Conservation (phyloP, 257 asterid species). For the Ajuga chamaepitys region DNA sequence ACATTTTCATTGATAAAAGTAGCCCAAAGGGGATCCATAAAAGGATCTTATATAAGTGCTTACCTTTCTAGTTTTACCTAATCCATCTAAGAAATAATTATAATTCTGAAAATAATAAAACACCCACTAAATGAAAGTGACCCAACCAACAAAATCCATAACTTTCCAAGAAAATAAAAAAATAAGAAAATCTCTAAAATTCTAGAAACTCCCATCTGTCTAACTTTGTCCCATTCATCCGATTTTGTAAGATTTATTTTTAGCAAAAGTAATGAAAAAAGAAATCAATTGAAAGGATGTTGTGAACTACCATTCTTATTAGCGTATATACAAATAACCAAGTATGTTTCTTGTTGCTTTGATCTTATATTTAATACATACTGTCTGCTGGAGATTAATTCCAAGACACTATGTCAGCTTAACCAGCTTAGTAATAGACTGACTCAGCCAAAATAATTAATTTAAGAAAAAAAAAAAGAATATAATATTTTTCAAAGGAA, state of each 20-base stretch:
- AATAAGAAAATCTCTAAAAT: not conserved
- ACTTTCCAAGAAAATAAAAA: not conserved
- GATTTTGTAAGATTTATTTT: not conserved
- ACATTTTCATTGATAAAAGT: too few species aligned
- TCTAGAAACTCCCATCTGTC: not conserved
- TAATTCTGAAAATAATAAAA: not conserved
- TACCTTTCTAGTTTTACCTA: constrained; percentile 14
- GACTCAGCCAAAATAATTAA: too few species aligned
- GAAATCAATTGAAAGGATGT: constrained; percentile 2
- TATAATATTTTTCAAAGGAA: too few species aligned
- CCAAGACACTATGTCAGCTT: not conserved
- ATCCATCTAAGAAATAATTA: constrained; percentile 6
- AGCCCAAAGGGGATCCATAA: too few species aligned
- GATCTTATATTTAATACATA: not conserved
- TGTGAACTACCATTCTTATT: constrained; percentile 1
- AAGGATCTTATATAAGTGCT: too few species aligned
- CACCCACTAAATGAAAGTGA: not conserved
- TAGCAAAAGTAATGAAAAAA: not conserved
- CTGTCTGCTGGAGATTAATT: not conserved
- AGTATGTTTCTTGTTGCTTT: not conserved
- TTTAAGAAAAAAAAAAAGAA: too few species aligned
- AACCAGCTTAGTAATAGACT: too few species aligned
- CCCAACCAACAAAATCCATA: not conserved
- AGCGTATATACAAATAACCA: not conserved
- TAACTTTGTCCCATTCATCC: not conserved